Conservation (phyloP, 768 basidiomycete genomes). For the Sporobolomyces phaffii region DNA sequence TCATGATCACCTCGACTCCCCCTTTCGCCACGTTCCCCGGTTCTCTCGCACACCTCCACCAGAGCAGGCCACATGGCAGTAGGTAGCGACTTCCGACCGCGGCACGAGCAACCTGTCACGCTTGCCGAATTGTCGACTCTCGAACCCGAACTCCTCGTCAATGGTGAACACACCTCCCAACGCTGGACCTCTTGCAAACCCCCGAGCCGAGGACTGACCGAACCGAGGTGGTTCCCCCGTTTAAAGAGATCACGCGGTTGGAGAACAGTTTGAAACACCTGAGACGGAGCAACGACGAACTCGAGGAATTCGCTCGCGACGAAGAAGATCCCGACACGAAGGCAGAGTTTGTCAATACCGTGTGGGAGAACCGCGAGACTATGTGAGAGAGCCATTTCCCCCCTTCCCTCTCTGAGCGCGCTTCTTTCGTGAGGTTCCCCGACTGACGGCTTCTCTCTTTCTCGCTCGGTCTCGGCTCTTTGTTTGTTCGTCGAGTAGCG, state of each 20-base stretch:
- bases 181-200: not conserved
- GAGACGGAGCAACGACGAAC: constrained; percentile 26
- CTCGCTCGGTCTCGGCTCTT: no score
- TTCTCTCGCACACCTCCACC: no score
- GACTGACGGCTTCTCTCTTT: no score
- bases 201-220: no score
- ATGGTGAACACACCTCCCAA: not conserved
- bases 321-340: constrained; percentile 15
- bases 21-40: no score
- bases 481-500: no score
- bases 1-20: no score
- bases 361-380: constrained; percentile 30
- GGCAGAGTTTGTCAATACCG: constrained; percentile 7
- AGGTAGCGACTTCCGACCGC: constrained; percentile 13
- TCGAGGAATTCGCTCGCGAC: not conserved
- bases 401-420: no score
- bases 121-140: constrained; percentile 17
- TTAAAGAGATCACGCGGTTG: constrained; percentile 32
- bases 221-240: not conserved
- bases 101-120: constrained; percentile 30
- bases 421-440: no score
- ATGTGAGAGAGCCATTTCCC: constrained; percentile 28
- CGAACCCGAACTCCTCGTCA: constrained; percentile 27
- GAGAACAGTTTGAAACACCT: constrained; percentile 33
- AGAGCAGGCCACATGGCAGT: no score